Conservation (phyloP, 371 early-diverging fungal genomes). For the Homolaphlyctis polyrhiza region DNA sequence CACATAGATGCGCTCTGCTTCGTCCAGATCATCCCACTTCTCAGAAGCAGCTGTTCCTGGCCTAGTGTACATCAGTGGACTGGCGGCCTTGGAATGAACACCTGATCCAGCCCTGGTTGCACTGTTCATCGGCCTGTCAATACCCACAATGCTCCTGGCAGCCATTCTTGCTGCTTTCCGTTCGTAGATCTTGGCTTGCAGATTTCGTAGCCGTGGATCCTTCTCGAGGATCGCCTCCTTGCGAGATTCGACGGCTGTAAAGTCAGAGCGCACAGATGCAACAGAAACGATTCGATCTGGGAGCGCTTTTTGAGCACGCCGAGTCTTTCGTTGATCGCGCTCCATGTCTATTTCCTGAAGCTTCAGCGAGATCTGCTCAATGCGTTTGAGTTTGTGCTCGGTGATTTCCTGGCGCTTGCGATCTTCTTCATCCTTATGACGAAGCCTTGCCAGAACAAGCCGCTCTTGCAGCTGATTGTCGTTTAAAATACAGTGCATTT, state of each 20-base stretch:
- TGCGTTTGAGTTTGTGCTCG: slow-evolving; percentile 12
- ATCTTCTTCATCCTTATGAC: slow-evolving; percentile 15
- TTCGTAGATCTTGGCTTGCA: neutral
- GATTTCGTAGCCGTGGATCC: neutral
- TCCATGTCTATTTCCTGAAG: slow-evolving; percentile 30
- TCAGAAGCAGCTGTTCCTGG: neutral
- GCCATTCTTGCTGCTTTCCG: neutral
- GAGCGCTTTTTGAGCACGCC: neutral
- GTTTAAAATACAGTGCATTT: slow-evolving; percentile 3
- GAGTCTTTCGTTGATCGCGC: slow-evolving; percentile 13
- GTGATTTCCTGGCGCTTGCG: slow-evolving; percentile 24
- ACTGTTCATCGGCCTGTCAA: neutral
- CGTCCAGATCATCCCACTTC: slow-evolving; percentile 6
- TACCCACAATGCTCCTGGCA: neutral
- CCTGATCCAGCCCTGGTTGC: neutral
- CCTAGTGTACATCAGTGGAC: neutral
- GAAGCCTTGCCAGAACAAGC: slow-evolving; percentile 19
- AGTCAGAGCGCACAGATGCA: neutral
- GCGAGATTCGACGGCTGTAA: neutral
- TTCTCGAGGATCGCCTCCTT: slow-evolving; percentile 1
- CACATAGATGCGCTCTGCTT: slow-evolving; percentile 4
- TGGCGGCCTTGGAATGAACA: neutral
- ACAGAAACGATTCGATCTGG: neutral
- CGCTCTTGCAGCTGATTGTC: slow-evolving; percentile 42
- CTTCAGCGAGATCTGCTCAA: slow-evolving; percentile 19